Evolutionary conservation across 768 basidiomycete species (phyloP).

Genomic region (Lactifluus subvellereus): DNA sequence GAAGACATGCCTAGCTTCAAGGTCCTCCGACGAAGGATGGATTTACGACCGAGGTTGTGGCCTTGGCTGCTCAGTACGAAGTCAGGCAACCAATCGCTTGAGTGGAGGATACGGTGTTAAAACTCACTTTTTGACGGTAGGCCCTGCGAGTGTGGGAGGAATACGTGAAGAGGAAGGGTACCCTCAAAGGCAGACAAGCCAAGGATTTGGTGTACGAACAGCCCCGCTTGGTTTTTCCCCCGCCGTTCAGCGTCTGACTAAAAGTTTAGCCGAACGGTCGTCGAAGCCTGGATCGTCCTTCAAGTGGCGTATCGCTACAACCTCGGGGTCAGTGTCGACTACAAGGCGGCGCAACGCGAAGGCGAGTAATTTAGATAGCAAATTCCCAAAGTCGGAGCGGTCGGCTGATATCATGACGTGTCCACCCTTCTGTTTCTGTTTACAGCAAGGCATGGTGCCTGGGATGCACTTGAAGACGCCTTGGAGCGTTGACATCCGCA

Average conservation of each 20-base stretch:
- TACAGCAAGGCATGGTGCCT: slow-evolving; percentile 2
- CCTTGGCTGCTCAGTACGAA: slow-evolving; percentile 12
- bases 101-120: not conserved
- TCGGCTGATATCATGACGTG: not conserved
- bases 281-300: slow-evolving; percentile 5
- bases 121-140: not conserved
- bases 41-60: slow-evolving; percentile 8
- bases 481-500: not conserved
- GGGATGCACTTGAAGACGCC: slow-evolving; percentile 4
- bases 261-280: not conserved
- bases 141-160: slow-evolving; percentile 9
- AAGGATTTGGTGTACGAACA: slow-evolving; percentile 1
- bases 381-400: not conserved
- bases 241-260: not conserved
- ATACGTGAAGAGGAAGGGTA: not conserved
- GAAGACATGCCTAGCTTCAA: slow-evolving; percentile 2
- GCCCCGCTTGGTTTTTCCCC: no score
- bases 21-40: not conserved
- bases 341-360: slow-evolving; percentile 2
- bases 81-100: slow-evolving; percentile 6
- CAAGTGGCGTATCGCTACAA: slow-evolving; percentile 1
- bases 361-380: slow-evolving; percentile 1
- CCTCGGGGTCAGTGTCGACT: slow-evolving; percentile 1
- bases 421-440: not conserved
- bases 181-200: not conserved